Evolutionary conservation across 2,329 filamentous ascomycete genomes (phyloP).

Genomic region (Uncinocarpus reesii): DNA sequence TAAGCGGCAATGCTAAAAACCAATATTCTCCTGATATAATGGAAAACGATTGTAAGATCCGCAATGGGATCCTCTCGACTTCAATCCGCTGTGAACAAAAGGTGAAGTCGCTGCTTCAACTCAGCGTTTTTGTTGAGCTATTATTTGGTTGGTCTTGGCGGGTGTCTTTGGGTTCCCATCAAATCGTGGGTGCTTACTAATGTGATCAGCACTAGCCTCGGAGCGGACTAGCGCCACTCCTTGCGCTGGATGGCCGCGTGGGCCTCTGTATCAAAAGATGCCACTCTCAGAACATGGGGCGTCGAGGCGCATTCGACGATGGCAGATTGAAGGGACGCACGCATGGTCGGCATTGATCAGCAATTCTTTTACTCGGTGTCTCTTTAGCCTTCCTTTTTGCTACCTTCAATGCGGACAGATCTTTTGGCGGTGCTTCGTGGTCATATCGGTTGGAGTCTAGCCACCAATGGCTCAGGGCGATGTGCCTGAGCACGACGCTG

Average conservation of each 20-base stretch:
- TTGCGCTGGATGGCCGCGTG: neutral
- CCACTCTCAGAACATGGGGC: conserved; percentile 6
- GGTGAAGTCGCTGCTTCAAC: neutral
- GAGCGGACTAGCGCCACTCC: neutral
- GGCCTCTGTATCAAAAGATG: conserved; percentile 14
- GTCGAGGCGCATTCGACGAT: neutral
- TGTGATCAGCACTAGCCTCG: neutral
- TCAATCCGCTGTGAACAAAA: neutral
- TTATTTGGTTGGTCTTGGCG: conserved; percentile 13
- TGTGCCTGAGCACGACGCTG: conserved; percentile 10
- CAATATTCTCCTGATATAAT: neutral
- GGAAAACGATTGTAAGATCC: conserved; percentile 2
- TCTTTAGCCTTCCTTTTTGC: neutral
- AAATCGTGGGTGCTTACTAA: conserved; percentile 8
- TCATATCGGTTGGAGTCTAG: conserved; percentile 2
- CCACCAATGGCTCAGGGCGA: conserved; percentile 16
- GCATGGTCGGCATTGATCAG: neutral
- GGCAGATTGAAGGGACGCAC: neutral
- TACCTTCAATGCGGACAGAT: conserved; percentile 12
- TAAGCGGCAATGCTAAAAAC: neutral
- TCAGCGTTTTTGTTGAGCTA: conserved; percentile 14
- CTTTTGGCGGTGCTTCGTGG: neutral
- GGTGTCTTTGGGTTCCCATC: conserved; percentile 11
- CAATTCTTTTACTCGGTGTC: neutral
- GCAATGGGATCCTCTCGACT: neutral